phyloP scores from a whole-genome alignment of 2,329 filamentous ascomycete species.

The Myrmaecium sp. region DNA sequence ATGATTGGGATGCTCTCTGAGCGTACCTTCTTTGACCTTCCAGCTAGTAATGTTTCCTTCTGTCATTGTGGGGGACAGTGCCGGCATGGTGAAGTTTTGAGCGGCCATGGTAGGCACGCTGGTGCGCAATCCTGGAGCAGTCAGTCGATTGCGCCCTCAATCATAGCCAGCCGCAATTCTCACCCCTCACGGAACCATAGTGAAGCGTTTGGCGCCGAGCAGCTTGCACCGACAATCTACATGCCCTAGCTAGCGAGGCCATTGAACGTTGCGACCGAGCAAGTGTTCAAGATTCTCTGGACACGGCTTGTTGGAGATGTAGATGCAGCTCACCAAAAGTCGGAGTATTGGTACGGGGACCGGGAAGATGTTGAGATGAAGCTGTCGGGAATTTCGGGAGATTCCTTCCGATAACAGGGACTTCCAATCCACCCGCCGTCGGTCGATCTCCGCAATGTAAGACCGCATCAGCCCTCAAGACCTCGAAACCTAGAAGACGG shows the following conservation, averaged over 20 bases:
- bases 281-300: slow-evolving; percentile 6
- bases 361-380: not conserved
- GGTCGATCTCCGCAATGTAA: too few relatives aligned
- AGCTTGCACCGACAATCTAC: slow-evolving; percentile 45
- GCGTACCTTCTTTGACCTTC: slow-evolving; percentile 62
- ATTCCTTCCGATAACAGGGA: too few relatives aligned
- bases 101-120: slow-evolving; percentile 50
- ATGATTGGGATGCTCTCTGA: slow-evolving; percentile 1
- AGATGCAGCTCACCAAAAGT: slow-evolving; percentile 5
- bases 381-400: slow-evolving; percentile 5
- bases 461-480: too few relatives aligned
- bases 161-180: slow-evolving; percentile 13
- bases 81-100: slow-evolving; percentile 82
- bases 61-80: slow-evolving; percentile 83
- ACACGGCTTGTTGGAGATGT: slow-evolving; percentile 11
- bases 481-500: too few relatives aligned
- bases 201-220: slow-evolving; percentile 36
- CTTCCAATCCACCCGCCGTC: too few relatives aligned
- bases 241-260: slow-evolving; percentile 49
- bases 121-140: slow-evolving; percentile 42
- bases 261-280: slow-evolving; percentile 23
- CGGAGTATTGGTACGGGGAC: not conserved
- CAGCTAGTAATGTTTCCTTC: slow-evolving; percentile 76
- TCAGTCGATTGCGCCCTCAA: slow-evolving; percentile 10
- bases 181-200: slow-evolving; percentile 42